Base-by-base conservation (phyloP, 2,329 filamentous ascomycete genomes). In the Cladosporium sp. region DNA sequence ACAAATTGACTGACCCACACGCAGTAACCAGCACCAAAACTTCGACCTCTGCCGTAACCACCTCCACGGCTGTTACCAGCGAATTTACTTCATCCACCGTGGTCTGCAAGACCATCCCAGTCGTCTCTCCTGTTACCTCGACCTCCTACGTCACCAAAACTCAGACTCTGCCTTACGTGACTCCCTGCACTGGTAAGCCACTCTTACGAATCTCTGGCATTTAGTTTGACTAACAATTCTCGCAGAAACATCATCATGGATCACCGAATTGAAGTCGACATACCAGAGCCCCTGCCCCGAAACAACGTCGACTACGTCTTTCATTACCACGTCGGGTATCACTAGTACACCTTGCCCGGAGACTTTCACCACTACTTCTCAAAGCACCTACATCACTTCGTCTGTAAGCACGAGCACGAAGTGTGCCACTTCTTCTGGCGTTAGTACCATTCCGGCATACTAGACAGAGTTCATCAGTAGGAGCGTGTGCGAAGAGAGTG, bases 1-100 rank as follows among this genome's bases (percentile, higher is more conserved):
- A 10, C 21, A 57, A 2, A 57, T 14, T 21, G 31, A 55, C 49
- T 62, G n/a, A 62, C 59, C 10, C 16, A 10, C 18, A 1, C 14
- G 8, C 16, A 63, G 61, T 63, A 10, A 63, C 61, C 50, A 56
- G 61, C 61, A 63, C 61, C 33, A 63, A 63, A 18, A 63, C 61
- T 5, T 44, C 33, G 16, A 63, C 61, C 23, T 63, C 61, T 14
- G 37, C 56, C 37, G 33, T 56, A 2, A 63, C 61, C n/a, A 40
- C 33, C 16, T 23, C 33, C 1, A 63, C 61, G 5, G 49, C 52
- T 16, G 12, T 63, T 5, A 63, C 61, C 35, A 44, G 61, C 16
- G 50, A 63, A 18, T 31, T 26, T 5, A 63, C 61, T 12, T 56
- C 61, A 2, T 63, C 50, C 26, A 63, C 61, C 1, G 50, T 53